Evolutionary conservation across 1,284 basidiomycete species (phyloP), one percentile per base, ranked within the genome.

Genomic region (Laetiporus sulphureus): DNA sequence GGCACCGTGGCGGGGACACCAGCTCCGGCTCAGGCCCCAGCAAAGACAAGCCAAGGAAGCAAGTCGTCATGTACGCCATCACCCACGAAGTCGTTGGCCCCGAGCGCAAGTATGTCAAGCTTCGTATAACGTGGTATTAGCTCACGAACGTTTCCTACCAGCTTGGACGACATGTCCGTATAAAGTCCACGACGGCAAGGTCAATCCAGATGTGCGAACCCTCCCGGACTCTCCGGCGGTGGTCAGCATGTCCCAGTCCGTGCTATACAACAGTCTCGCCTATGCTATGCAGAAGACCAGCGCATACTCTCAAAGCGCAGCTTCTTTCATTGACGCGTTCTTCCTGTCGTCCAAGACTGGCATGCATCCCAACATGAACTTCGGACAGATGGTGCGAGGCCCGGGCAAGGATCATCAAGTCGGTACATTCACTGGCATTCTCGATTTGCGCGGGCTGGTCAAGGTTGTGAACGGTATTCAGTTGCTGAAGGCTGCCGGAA

Each of bases 331-430:
- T 47, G 62, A 73, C 30, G 61, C 67, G 1, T 83, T 76, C 68
- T 87, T 85, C 66, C 60, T 84, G 12, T 66, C 81, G 46, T 44
- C 65, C 0, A 62, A 59, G 5, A 83, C 79, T 1, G 64, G 56
- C 18, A 83, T 86, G 77, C 79, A 81, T 49, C 83, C 83, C 2
- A 78, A 83, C 55, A 62, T 86, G 44, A 70, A 79, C 50, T 86
- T 73, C 52, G 79, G 72, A 0, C 83, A 87, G 54, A 68, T 81
- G 57, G 57, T 74, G 22, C 72, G 83, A 4, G 83, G 83, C 0
- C 80, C 79, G 8, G 71, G 67, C 1, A 53, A 60, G 3, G 60
- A 56, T 15, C 70, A 70, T 13, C 70, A 73, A 46, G 49, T 56
- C 1, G 80, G 79, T 21, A 67, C 68, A 20, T 73, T 73, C 55